Conservation (phyloP, 345 rosid species). For the Firmiana major region DNA sequence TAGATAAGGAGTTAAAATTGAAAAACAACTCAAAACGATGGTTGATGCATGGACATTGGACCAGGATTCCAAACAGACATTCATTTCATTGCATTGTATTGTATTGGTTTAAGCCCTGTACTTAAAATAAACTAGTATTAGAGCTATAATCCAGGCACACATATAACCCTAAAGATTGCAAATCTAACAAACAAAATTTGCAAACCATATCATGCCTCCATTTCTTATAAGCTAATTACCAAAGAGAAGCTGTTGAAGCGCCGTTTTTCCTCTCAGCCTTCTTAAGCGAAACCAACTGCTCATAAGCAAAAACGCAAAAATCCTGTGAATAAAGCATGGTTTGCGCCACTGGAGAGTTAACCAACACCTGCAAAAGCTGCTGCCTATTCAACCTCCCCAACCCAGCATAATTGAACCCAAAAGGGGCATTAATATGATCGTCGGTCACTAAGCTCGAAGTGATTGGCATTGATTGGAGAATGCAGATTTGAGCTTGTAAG, state of each 20-base stretch:
- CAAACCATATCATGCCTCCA: not conserved
- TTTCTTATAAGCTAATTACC: not conserved
- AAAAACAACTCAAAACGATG: not conserved
- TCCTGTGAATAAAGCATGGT: slow-evolving; percentile 39
- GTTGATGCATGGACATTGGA: not conserved
- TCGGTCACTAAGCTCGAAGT: slow-evolving; percentile 11
- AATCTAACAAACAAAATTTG: not conserved
- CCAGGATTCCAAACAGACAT: not conserved
- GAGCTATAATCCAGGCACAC: not conserved
- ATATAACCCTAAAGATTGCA: not conserved
- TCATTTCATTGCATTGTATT: not conserved
- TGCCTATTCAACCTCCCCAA: slow-evolving; percentile 38
- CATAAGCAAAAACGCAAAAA: slow-evolving; percentile 40
- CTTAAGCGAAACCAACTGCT: slow-evolving; percentile 44
- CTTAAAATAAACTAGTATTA: not conserved
- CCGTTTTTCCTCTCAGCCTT: slow-evolving; percentile 6
- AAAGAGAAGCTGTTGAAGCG: not conserved
- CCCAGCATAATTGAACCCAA: not conserved
- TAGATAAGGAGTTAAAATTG: not conserved
- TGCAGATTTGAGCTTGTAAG: slow-evolving; percentile 52
- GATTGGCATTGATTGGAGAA: slow-evolving; percentile 50
- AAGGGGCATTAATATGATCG: not conserved
- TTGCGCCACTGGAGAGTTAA: slow-evolving; percentile 47
- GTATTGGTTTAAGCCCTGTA: not conserved
- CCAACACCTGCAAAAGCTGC: slow-evolving; percentile 42